phyloP scores from a whole-genome alignment of 192 early-diverging fungal species.

The Backusella macrospora region DNA sequence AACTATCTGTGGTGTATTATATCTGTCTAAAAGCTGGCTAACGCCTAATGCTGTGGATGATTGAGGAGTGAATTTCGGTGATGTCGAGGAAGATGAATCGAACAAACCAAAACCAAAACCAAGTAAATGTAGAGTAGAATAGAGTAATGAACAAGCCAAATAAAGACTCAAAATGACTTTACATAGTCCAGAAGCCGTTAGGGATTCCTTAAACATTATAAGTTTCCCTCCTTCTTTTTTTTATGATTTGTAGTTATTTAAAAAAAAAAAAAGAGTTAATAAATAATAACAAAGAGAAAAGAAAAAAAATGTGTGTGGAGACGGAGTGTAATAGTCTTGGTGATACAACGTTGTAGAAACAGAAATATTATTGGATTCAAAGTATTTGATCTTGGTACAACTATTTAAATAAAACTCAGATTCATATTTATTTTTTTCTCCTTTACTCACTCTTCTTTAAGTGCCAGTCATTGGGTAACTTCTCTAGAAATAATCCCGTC shows the following conservation, averaged over 20 bases:
- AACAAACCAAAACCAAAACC: conserved; percentile 24
- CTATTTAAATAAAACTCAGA: neutral
- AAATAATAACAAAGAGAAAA: conserved; percentile 9
- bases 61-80: neutral
- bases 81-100: neutral
- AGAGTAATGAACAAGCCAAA: conserved; percentile 40
- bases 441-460: no score
- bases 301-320: no score
- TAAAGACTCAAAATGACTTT: conserved; percentile 39
- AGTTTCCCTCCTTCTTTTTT: neutral
- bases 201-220: conserved; percentile 3
- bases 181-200: conserved; percentile 26
- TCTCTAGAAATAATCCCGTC: no score
- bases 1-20: conserved; percentile 32
- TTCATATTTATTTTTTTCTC: no score
- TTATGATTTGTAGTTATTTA: no score
- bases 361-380: conserved; percentile 3
- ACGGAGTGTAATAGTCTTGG: neutral
- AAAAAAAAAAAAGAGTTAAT: neutral
- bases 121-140: conserved; percentile 39
- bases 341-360: neutral
- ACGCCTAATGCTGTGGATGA: conserved; percentile 20
- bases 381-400: neutral
- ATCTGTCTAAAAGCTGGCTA: conserved; percentile 26
- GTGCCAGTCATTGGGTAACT: no score